Evolutionary conservation across 2,329 filamentous ascomycete species (phyloP).

Genomic region (Clonostachys byssicola): DNA sequence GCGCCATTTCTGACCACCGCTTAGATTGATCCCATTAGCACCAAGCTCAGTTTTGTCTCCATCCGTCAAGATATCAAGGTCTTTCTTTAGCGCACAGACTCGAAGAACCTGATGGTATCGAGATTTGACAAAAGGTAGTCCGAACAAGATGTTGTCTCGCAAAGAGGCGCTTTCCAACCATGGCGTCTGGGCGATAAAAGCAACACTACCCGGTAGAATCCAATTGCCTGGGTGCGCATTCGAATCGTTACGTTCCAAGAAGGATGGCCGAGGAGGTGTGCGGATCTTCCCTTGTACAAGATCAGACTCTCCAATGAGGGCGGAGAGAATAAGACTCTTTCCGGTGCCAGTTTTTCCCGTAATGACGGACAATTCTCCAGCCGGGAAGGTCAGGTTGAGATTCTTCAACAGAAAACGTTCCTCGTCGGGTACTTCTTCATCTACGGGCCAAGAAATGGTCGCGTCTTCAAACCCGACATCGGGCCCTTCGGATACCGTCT

Average conservation of each 20-base stretch:
- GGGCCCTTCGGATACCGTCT: conserved; percentile 48
- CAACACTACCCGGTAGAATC: conserved; percentile 66
- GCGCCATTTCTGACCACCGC: conserved; percentile 80
- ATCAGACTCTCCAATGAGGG: conserved; percentile 73
- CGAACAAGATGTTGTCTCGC: conserved; percentile 75
- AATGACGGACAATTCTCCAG: conserved; percentile 66
- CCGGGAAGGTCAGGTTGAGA: conserved; percentile 62
- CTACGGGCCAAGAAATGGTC: conserved; percentile 70
- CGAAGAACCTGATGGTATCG: conserved; percentile 68
- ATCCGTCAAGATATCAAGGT: conserved; percentile 71
- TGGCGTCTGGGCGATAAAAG: conserved; percentile 74
- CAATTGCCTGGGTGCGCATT: conserved; percentile 62
- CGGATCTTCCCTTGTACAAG: conserved; percentile 59
- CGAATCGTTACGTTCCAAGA: conserved; percentile 53
- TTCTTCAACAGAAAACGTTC: conserved; percentile 62
- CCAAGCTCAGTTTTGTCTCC: conserved; percentile 80
- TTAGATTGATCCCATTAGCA: conserved; percentile 79
- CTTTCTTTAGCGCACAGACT: conserved; percentile 71
- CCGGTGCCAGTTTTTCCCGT: conserved; percentile 75
- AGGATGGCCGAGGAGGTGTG: conserved; percentile 42
- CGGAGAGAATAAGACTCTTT: conserved; percentile 70
- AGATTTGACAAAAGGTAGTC: conserved; percentile 62
- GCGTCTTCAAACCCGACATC: conserved; percentile 63
- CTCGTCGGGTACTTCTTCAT: conserved; percentile 55
- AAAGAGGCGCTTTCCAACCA: conserved; percentile 85